phyloP scores from a whole-genome alignment of 768 basidiomycete genomes.

The Macrolepiota fuliginosa region DNA sequence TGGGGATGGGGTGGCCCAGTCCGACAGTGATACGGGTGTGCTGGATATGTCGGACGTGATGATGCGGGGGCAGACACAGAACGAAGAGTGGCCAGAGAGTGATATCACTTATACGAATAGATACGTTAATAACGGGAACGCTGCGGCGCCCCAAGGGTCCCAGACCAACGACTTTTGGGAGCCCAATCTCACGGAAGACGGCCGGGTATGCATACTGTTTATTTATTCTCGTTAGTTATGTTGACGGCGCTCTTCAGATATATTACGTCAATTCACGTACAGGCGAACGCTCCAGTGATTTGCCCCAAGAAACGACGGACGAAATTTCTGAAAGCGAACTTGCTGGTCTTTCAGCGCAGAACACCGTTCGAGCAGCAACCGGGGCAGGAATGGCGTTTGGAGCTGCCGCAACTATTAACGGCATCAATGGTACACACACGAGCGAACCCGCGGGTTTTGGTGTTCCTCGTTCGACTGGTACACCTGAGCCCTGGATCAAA shows the following conservation, averaged over 20 bases:
- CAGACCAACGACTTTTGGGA: constrained; percentile 86
- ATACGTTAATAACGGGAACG: neutral
- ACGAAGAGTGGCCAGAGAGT: constrained; percentile 60
- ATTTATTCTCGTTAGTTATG: constrained; percentile 2
- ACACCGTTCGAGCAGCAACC: constrained; percentile 53
- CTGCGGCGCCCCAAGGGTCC: constrained; percentile 24
- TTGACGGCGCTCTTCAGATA: constrained; percentile 50
- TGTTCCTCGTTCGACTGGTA: constrained; percentile 27
- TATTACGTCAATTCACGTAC: constrained; percentile 93
- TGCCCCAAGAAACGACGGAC: constrained; percentile 74
- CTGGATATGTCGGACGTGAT: constrained; percentile 50
- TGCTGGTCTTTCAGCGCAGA: constrained; percentile 55
- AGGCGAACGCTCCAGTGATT: constrained; percentile 76
- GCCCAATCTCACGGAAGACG: constrained; percentile 77
- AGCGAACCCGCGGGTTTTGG: constrained; percentile 7
- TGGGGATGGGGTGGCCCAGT: constrained; percentile 24
- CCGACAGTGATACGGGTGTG: constrained; percentile 29
- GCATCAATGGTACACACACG: constrained; percentile 3
- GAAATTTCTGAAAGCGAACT: constrained; percentile 64
- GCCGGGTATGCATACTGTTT: constrained; percentile 60
- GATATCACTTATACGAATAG: constrained; percentile 35
- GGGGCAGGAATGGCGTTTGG: constrained; percentile 51
- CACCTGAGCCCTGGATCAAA: constrained; percentile 82
- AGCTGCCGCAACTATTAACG: constrained; percentile 27
- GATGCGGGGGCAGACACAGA: constrained; percentile 42